Base-by-base conservation (phyloP, 2,329 filamentous ascomycete genomes). In the Orbilia brochopaga region DNA sequence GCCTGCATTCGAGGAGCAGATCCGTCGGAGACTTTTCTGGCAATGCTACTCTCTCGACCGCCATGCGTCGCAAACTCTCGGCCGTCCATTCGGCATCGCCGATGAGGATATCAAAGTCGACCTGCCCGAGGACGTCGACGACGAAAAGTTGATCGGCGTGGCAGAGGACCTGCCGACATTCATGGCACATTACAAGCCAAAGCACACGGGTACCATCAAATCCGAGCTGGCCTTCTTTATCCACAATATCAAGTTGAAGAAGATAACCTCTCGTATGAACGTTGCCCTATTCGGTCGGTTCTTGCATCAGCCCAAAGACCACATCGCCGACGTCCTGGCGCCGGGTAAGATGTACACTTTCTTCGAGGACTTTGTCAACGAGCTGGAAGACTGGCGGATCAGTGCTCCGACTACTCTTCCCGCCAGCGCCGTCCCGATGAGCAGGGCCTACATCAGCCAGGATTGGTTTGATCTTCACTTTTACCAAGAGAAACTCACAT, bases 11-110 rank as follows among this genome's bases (percentile, higher is more conserved):
- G 79, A 80, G 51, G 78, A 80, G 30, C 79, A 81, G 58, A 79
- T 81, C 77, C 75, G 78, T 1, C 81, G 80, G 61, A 79, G 80
- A n/a, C 79, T 78, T 0, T 81, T 81, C 66, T 81, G 80, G 80
- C 80, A 79, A 74, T 75, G 80, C 6, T 81, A 81, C 65, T 81
- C 81, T n/a, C 76, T 81, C 1, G 80, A 81, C 56, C 77, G 80
- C 19, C 76, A 80, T 27, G 80, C 80, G 48, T 78, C 80, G 0
- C 78, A 79, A 24, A 81, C 80, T 0, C 70, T 81, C 0, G 79
- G 79, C 13, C 78, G 80, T 24, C 80, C 80, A 1, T 64, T 81
- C 13, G 80, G 80, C 1, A 79, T 81, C 46, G 76, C 80, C 2
- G 80, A 81, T 63, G 79, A 81, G 37, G 80, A 81, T 56, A 81